Conservation (phyloP, 192 early-diverging fungal species). For the Pilaira anomala region DNA sequence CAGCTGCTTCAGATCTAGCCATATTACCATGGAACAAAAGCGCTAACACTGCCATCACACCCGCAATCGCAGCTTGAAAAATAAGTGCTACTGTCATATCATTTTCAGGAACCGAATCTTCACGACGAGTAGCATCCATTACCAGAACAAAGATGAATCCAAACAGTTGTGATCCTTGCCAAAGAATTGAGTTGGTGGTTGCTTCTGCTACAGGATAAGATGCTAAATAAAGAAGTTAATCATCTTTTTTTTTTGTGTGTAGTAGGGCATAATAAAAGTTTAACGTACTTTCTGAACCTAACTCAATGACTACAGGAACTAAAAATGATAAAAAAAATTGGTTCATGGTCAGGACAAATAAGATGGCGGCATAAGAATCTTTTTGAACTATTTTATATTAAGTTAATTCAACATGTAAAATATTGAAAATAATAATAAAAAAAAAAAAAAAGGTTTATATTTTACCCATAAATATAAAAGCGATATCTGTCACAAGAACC, state of each 20-base stretch:
- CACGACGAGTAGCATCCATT: conserved; percentile 23
- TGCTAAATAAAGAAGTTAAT: conserved; percentile 20
- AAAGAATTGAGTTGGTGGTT: conserved; percentile 30
- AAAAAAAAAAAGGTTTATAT: not conserved
- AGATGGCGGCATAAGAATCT: conserved; percentile 29
- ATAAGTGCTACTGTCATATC: conserved; percentile 32
- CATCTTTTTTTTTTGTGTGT: too few relatives aligned
- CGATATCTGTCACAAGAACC: conserved; percentile 31
- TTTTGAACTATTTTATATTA: conserved; percentile 35
- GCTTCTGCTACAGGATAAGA: conserved; percentile 35
- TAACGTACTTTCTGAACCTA: conserved; percentile 34
- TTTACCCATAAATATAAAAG: conserved; percentile 32
- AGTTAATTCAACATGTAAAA: too few relatives aligned
- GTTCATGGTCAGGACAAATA: conserved; percentile 35
- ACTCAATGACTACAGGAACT: conserved; percentile 35
- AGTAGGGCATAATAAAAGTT: not conserved
- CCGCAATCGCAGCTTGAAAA: conserved; percentile 28
- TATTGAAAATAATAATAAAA: not conserved
- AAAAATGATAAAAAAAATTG: conserved; percentile 39
- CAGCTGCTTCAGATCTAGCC: too few relatives aligned
- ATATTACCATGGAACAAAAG: too few relatives aligned
- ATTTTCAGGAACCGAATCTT: conserved; percentile 19
- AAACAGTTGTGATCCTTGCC: conserved; percentile 37
- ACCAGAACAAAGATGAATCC: conserved; percentile 28
- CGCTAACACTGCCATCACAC: conserved; percentile 17